Evolutionary conservation across 305 asterid species (phyloP).

Genomic region (Plantago coronopus): DNA sequence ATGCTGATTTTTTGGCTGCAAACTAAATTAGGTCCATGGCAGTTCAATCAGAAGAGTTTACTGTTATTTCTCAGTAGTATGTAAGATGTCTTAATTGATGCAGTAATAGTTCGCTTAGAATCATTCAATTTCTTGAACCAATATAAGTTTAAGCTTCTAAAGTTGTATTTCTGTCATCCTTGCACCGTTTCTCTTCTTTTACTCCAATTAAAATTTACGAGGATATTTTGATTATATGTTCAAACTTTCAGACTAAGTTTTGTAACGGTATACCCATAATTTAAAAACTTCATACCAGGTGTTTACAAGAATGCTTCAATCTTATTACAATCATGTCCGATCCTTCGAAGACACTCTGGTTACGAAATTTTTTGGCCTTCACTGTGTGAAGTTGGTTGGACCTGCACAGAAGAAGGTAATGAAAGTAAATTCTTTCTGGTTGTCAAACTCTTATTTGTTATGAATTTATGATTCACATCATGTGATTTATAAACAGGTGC

Average conservation of each 20-base stretch:
- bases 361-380: conserved; percentile 82
- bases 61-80: neutral
- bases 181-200: too few species aligned
- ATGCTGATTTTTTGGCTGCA: neutral
- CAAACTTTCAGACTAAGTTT: neutral
- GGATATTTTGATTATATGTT: neutral
- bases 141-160: too few species aligned
- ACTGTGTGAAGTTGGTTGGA: conserved; percentile 83
- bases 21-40: neutral
- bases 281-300: conserved; percentile 42
- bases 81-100: neutral
- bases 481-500: conserved; percentile 50
- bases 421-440: conserved; percentile 2
- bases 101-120: neutral
- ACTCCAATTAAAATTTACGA: too few species aligned
- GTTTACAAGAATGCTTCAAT: conserved; percentile 80
- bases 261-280: neutral
- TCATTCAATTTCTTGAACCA: neutral
- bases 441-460: neutral
- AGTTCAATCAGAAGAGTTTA: neutral
- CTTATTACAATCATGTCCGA: conserved; percentile 79
- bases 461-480: conserved; percentile 4
- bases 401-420: conserved; percentile 85
- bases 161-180: too few species aligned
- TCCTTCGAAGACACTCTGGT: conserved; percentile 67